These are phyloP conservation scores for Solanum appendiculatum DNA, from an alignment of 257 asterid genomes.

Conservation along the genomic window DNA sequence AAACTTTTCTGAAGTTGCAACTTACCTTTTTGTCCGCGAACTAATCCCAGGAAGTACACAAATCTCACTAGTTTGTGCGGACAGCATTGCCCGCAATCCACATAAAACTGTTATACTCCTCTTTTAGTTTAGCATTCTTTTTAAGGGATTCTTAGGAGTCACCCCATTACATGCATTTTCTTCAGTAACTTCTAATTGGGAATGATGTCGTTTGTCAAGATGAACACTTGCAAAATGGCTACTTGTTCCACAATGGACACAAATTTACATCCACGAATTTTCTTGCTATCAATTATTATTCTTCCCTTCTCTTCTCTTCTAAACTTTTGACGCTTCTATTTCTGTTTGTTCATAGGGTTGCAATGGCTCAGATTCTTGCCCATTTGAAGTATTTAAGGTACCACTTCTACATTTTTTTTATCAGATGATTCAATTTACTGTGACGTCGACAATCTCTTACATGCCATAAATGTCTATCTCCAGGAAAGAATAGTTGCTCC, in stretches of 20 bases:
- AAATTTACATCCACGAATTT: neutral
- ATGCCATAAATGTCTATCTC: neutral
- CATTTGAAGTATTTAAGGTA: conserved; percentile 88
- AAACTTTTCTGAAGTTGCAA: neutral
- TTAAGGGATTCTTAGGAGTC: neutral
- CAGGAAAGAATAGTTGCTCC: conserved; percentile 83
- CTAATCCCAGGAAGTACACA: neutral
- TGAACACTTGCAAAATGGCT: neutral
- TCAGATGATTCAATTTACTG: neutral
- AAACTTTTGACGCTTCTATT: neutral
- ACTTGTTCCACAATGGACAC: neutral
- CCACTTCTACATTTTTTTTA: neutral
- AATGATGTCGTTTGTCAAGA: neutral
- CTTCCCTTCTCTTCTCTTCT: neutral
- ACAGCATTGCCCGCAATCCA: neutral
- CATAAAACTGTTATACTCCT: neutral
- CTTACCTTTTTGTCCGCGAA: neutral
- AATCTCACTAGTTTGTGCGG: neutral
- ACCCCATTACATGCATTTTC: neutral
- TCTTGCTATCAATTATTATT: neutral
- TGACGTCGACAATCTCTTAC: neutral
- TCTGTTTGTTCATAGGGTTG: conserved; percentile 46
- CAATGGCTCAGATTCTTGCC: conserved; percentile 64
- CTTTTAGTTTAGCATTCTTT: neutral
- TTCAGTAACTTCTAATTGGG: neutral